Evolutionary conservation across 352 stramenopile genomes (phyloP).

Genomic region (Phytophthora brassicae): DNA sequence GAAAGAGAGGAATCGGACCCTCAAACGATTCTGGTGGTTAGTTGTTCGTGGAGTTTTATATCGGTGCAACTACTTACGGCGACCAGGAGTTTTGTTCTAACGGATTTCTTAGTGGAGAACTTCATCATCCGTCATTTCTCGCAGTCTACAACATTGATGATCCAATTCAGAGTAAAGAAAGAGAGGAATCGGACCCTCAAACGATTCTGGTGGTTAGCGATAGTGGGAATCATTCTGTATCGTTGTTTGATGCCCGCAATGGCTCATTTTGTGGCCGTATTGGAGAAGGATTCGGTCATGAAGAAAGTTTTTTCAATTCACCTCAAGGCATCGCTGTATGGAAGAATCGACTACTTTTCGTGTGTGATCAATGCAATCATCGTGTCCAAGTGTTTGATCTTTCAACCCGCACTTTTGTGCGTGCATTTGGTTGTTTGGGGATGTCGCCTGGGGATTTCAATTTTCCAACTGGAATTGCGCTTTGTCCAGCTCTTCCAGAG

Average conservation of each 20-base stretch:
- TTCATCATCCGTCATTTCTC: conserved; percentile 53
- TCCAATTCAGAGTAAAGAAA: background rate
- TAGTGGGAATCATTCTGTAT: conserved; percentile 62
- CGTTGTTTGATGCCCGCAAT: conserved; percentile 46
- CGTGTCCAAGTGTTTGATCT: conserved; percentile 66
- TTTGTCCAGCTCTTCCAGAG: conserved; percentile 39
- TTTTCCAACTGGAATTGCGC: conserved; percentile 46
- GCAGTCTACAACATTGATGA: conserved; percentile 21
- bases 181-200: background rate
- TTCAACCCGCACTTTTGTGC: conserved; percentile 16
- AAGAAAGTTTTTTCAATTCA: conserved; percentile 51
- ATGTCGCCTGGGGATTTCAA: conserved; percentile 40
- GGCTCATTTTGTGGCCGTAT: conserved; percentile 44
- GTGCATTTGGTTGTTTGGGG: conserved; percentile 39
- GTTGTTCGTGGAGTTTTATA: conserved; percentile 36
- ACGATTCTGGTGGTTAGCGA: conserved; percentile 49
- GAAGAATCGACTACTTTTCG: conserved; percentile 43
- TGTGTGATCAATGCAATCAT: conserved; percentile 73
- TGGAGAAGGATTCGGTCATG: conserved; percentile 56
- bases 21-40: no score
- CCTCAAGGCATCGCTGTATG: conserved; percentile 55
- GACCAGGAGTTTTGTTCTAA: conserved; percentile 45
- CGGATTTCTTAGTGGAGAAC: conserved; percentile 51
- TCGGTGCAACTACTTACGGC: conserved; percentile 64
- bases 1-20: no score